Conservation (phyloP, 2,329 filamentous ascomycete species). For the Neocucurbitaria cava region DNA sequence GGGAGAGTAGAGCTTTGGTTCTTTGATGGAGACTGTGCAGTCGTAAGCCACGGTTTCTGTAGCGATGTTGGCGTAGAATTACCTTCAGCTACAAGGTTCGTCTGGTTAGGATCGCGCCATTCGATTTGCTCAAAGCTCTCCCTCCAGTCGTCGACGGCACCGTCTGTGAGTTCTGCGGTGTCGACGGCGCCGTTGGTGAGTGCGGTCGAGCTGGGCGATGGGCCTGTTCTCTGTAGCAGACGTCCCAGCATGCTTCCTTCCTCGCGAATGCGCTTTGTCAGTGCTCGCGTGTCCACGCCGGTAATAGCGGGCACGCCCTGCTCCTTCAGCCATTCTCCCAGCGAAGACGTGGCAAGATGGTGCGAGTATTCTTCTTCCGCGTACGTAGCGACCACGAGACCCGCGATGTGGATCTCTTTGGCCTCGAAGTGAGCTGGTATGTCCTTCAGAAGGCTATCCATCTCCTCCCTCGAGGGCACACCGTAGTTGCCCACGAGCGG, state of each 20-base stretch:
- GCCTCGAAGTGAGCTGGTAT: conserved; percentile 94
- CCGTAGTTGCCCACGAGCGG: conserved; percentile 97
- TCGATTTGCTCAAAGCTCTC: conserved; percentile 77
- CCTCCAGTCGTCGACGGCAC: conserved; percentile 52
- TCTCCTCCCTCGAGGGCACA: conserved; percentile 83
- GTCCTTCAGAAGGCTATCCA: conserved; percentile 84
- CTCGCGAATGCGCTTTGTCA: conserved; percentile 93
- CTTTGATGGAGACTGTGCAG: conserved; percentile 81
- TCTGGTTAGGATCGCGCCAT: conserved; percentile 90
- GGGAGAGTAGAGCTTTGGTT: conserved; percentile 85
- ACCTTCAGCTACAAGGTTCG: conserved; percentile 95
- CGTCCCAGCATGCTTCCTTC: conserved; percentile 96
- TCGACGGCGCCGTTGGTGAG: conserved; percentile 51
- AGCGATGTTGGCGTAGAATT: conserved; percentile 43
- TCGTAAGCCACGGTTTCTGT: conserved; percentile 26
- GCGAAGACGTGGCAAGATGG: conserved; percentile 86
- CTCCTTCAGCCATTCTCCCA: conserved; percentile 96
- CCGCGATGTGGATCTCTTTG: conserved; percentile 89
- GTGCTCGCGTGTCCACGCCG: conserved; percentile 88
- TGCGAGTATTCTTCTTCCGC: conserved; percentile 95
- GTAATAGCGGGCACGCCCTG: conserved; percentile 93
- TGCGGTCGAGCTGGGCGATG: conserved; percentile 26
- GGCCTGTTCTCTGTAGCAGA: conserved; percentile 75
- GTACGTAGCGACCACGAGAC: conserved; percentile 89
- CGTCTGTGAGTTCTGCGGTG: conserved; percentile 42